Base-by-base conservation (phyloP, 2,329 filamentous ascomycete species). In the Penicillium decumbens region DNA sequence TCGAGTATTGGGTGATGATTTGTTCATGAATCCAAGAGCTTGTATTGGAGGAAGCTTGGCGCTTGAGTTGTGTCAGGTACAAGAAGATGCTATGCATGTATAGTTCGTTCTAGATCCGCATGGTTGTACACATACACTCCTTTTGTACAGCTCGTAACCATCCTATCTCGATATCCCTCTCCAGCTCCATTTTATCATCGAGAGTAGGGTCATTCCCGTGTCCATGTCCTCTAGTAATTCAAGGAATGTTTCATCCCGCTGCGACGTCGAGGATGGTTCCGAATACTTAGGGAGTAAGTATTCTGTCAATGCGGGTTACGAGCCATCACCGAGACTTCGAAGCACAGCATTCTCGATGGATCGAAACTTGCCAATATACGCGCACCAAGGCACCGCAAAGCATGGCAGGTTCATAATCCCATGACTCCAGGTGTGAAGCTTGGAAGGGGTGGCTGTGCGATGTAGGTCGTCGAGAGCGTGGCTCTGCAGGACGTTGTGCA, bases 401-500 rank as follows among this genome's bases (percentile, higher is more conserved):
- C 58, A 60, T 0, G 59, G 58, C 8, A 68, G 48, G 40, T 67
- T 65, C 62, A 67, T 65, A 1, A 66, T 0, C 65, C 65, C 64
- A 68, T 64, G 3, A 65, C 65, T 67, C 64, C 2, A 65, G 48
- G 1, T 50, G 0, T 60, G 59, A 15, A 66, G 63, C 5, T 47
- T 18, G 10, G 43, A 47, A 24, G 32, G 45, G 3, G 45, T 43
- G 10, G 32, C 9, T 23, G 45, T 37, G 6, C 23, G 23, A 13
- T 43, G 47, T 1, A 20, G 20, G 24, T 47, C 30, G 18, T 44
- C 45, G 2, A 59, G 30, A 6, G 48, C 58, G 4, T 58, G 51
- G 23, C 47, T 54, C 43, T 61, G 56, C 3, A 67, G 49, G 12
- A 68, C 62, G n/a, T 53, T 61, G 47, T 67, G 56, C 57, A 68